Base-by-base conservation (phyloP, 2,329 filamentous ascomycete genomes). In the Rhynchosporium agropyri region DNA sequence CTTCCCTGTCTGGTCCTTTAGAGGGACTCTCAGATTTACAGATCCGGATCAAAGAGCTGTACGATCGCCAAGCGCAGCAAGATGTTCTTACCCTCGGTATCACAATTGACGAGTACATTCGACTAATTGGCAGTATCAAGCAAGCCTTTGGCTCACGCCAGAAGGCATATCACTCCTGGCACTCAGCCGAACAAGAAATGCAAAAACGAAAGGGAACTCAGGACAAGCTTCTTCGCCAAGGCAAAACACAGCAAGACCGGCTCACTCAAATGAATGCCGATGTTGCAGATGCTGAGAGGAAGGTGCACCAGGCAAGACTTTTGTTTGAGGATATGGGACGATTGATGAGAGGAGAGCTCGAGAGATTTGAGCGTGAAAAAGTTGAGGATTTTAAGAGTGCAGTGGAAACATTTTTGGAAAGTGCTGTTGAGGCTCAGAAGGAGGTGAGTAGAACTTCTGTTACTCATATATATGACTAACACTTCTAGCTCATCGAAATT, bases 331-430 rank as follows among this genome's bases (percentile, higher is more conserved):
- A 99, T 73, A 98, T 99, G 93, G 95, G 95, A 13, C 84, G 92
- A 12, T 79, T 97, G 73, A 95, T 99, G 92, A 87, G 92, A 64
- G 83, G 83, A 42, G 95, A 99, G 77, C 81, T 99, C 69, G 95
- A 98, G 72, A 84, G 93, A 20, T 99, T 99, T 73, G 95, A 99
- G 79, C 86, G 85, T 71, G 95, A 99, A 78, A 99, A 99, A 81
- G 95, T 99, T 3, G 95, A 99, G 75, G 95, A 99, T 75, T 99
- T 99, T 77, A 99, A 99, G 82, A 95, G 90, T 66, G 94, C 93
- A 0, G 93, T 99, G 1, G 95, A 99, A 80, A 99, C 95, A 1
- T 99, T 97, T 78, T 78, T 99, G 71, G 95, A 99, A 80, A 93
- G 95, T 73, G 92, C 95, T 3, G 92, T 99, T 3, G 95, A 99